These are phyloP conservation scores for slime mould (Dictyostelium discoideum) DNA, from an alignment of 78 protist species.

Conservation along the genomic window DNA sequence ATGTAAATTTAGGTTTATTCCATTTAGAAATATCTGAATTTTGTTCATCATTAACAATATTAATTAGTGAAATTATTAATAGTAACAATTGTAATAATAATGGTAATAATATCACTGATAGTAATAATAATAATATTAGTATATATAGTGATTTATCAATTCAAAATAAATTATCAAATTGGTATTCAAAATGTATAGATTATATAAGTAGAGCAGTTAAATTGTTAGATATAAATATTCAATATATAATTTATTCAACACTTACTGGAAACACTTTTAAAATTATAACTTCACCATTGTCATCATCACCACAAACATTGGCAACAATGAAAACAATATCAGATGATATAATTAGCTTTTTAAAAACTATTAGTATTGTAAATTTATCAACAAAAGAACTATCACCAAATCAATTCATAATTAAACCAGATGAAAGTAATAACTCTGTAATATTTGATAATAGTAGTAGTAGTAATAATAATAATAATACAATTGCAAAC, in stretches of 20 bases:
- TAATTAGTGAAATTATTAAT: background rate
- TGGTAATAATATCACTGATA: background rate
- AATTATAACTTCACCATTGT: background rate
- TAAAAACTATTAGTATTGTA: slow-evolving; percentile 22
- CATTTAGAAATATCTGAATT: slow-evolving; percentile 51
- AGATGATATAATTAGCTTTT: slow-evolving; percentile 11
- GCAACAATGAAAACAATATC: background rate
- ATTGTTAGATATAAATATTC: slow-evolving; percentile 16
- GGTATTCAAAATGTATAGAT: slow-evolving; percentile 64
- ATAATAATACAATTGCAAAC: no score
- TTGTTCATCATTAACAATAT: background rate
- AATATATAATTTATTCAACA: slow-evolving; percentile 19
- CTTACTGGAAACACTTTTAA: slow-evolving; percentile 24
- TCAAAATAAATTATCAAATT: background rate
- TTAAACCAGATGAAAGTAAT: background rate
- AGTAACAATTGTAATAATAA: background rate
- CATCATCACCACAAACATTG: background rate
- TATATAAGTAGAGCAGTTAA: slow-evolving; percentile 52
- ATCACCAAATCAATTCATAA: background rate
- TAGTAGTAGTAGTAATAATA: background rate
- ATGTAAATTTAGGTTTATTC: slow-evolving; percentile 37
- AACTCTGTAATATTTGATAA: background rate
- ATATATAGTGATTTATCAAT: background rate
- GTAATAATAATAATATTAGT: background rate
- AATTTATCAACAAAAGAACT: background rate